phyloP scores from a whole-genome alignment of 768 basidiomycete genomes.

The Suillus subalutaceus region DNA sequence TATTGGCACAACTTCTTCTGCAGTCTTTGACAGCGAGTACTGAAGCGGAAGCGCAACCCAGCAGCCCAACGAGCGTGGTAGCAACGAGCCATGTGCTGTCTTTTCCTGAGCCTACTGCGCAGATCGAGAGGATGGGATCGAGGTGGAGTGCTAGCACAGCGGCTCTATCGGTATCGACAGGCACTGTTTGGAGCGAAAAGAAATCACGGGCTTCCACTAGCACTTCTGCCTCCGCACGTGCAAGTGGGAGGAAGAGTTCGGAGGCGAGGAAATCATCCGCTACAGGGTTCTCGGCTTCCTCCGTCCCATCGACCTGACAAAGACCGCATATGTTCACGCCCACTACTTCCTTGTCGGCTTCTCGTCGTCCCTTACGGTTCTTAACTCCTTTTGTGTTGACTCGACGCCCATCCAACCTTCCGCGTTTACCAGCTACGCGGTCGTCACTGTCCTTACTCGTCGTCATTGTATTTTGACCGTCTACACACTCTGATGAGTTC shows the following conservation, averaged over 20 bases:
- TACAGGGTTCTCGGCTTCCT: neutral
- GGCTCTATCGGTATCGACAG: conserved; percentile 22
- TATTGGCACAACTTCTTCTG: conserved; percentile 32
- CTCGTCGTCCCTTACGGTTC: neutral
- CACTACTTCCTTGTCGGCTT: neutral
- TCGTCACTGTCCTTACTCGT: conserved; percentile 5
- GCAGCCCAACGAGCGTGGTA: neutral
- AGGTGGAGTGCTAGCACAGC: conserved; percentile 37
- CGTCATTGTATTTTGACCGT: conserved; percentile 3
- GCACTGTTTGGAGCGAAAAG: neutral
- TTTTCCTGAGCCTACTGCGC: conserved; percentile 19
- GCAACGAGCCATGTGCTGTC: conserved; percentile 16
- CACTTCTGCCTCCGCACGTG: neutral
- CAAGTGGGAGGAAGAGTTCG: neutral
- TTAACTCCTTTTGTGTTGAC: conserved; percentile 2
- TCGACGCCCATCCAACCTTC: neutral
- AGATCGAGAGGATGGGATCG: conserved; percentile 24
- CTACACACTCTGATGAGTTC: neutral
- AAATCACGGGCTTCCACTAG: conserved; percentile 1
- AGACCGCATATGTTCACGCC: neutral
- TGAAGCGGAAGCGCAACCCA: conserved; percentile 7
- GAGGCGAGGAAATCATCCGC: conserved; percentile 2
- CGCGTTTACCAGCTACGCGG: neutral
- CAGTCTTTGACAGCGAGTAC: conserved; percentile 28
- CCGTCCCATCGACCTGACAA: neutral